These are phyloP conservation scores for Ophiostoma australiae DNA, from an alignment of 2,329 filamentous ascomycete species.

Conservation along the genomic window DNA sequence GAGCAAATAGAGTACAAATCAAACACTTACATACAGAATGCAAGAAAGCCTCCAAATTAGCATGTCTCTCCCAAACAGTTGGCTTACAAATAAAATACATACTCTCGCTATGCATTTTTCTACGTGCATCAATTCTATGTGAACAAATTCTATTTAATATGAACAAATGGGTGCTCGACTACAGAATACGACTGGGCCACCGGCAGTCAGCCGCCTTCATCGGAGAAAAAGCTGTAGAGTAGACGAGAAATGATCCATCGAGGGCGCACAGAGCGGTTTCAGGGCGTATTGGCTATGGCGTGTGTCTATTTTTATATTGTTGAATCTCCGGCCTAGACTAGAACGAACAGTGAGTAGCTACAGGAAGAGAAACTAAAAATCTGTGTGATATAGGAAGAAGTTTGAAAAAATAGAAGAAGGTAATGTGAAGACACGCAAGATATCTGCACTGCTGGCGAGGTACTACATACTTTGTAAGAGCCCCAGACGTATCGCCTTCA, in stretches of 20 bases:
- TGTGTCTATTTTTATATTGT: conserved; percentile 1
- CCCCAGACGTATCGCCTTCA: no score
- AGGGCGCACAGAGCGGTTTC: not conserved
- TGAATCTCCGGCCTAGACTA: not conserved
- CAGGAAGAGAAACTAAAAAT: not conserved
- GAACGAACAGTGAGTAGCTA: not conserved
- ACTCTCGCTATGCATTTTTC: not conserved
- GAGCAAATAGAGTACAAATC: not conserved
- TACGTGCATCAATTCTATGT: not conserved
- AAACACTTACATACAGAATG: not conserved
- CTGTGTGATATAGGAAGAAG: not conserved
- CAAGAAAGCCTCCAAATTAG: conserved; percentile 18
- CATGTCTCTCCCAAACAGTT: conserved; percentile 16
- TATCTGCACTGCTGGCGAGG: no score
- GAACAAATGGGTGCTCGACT: not conserved
- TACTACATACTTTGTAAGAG: no score
- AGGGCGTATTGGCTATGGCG: not conserved
- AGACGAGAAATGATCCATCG: conserved; percentile 11
- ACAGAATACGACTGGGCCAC: not conserved
- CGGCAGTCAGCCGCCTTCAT: conserved; percentile 1
- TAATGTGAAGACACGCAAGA: no score
- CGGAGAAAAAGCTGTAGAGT: conserved; percentile 4
- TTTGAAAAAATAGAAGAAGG: not conserved
- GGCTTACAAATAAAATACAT: not conserved
- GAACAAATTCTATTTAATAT: not conserved